Conservation (phyloP, 345 rosid species). For the Bruguiera gymnorhiza region DNA sequence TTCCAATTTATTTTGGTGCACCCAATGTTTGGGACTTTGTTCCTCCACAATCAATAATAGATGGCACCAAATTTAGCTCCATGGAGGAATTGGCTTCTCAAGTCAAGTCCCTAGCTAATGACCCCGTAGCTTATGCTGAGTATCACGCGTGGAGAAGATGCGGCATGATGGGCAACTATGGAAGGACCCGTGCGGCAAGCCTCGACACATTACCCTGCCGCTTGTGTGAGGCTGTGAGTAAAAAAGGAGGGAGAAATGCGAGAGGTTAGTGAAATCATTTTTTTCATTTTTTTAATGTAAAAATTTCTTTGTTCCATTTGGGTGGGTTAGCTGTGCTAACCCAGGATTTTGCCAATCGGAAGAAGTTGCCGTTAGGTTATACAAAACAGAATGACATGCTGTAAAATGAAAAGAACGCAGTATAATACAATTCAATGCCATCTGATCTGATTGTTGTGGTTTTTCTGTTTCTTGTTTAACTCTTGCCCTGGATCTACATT, state of each 20-base stretch:
- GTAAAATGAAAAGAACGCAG: conserved; percentile 5
- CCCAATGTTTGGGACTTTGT: conserved; percentile 76
- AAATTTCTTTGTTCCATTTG: conserved; percentile 9
- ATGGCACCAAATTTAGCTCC: conserved; percentile 69
- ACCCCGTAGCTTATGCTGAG: conserved; percentile 77
- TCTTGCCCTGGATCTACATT: too few species aligned
- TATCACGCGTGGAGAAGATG: conserved; percentile 97
- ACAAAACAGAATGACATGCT: conserved; percentile 6
- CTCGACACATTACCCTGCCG: conserved; percentile 90
- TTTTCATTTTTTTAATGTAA: background rate
- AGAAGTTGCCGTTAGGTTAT: background rate
- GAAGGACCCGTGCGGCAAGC: conserved; percentile 57
- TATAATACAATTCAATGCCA: background rate
- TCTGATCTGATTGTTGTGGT: too few species aligned
- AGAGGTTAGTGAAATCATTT: conserved; percentile 10
- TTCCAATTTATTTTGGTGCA: conserved; percentile 91
- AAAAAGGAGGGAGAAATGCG: conserved; percentile 65
- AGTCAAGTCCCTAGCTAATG: conserved; percentile 57
- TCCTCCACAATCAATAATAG: conserved; percentile 81
- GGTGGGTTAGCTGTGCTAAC: background rate
- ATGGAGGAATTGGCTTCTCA: conserved; percentile 62
- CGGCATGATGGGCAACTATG: conserved; percentile 65
- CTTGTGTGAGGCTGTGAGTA: conserved; percentile 71
- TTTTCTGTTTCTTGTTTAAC: too few species aligned
- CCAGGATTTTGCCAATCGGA: too few species aligned